Evolutionary conservation across 176 grass and related monocot species (phyloP).

Genomic region (Areca catechu): DNA sequence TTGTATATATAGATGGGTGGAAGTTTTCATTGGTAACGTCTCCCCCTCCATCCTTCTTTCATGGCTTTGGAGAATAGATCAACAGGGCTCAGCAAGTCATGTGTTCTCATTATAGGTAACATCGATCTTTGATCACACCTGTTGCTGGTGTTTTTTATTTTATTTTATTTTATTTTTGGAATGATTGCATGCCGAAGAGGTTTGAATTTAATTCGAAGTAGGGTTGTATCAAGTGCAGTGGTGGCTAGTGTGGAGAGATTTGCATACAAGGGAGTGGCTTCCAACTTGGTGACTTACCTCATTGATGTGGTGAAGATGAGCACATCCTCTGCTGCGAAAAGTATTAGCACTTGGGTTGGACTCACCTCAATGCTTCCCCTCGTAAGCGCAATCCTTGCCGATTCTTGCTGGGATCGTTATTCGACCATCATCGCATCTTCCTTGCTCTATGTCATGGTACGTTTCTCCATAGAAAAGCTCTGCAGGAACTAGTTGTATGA

Average conservation of each 20-base stretch:
- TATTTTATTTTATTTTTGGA: neutral
- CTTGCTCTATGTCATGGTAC: constrained; percentile 69
- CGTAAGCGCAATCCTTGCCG: constrained; percentile 47
- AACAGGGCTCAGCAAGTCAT: constrained; percentile 42
- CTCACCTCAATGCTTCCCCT: constrained; percentile 85
- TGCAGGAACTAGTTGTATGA: too few species aligned
- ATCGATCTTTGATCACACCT: neutral
- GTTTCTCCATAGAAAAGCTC: neutral
- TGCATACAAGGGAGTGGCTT: constrained; percentile 82
- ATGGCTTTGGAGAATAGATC: constrained; percentile 22
- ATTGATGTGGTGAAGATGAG: constrained; percentile 67
- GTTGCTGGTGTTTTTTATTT: neutral
- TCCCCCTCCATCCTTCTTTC: neutral
- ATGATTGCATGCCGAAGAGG: neutral
- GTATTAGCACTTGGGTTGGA: constrained; percentile 64
- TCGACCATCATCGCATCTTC: constrained; percentile 56
- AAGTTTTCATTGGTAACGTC: too few species aligned
- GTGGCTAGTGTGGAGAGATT: constrained; percentile 82
- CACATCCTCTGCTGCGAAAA: constrained; percentile 70
- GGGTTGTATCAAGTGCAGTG: constrained; percentile 25
- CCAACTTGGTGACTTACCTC: constrained; percentile 83
- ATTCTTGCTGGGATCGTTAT: constrained; percentile 82
- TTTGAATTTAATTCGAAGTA: neutral
- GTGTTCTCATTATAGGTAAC: constrained; percentile 74
- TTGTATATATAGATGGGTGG: too few species aligned